Evolutionary conservation across 305 asterid species (phyloP).

Genomic region (Stenogyne calaminthoides): DNA sequence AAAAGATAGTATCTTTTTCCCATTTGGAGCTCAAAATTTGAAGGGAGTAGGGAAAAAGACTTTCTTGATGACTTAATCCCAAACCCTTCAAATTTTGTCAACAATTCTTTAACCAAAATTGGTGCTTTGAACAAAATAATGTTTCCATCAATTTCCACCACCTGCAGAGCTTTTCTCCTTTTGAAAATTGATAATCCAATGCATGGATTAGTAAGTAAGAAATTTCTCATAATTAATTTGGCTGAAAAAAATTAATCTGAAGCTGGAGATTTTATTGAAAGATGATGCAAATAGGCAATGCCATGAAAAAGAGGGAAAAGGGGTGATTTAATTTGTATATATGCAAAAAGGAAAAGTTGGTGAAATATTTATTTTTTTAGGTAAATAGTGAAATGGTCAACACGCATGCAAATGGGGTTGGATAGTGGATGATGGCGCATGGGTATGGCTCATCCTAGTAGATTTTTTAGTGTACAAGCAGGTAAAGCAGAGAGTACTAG

Average conservation of each 20-base stretch:
- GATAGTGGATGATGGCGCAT: conserved; percentile 49
- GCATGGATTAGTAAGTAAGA: conserved; percentile 20
- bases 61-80: conserved; percentile 35
- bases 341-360: conserved; percentile 15
- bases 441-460: conserved; percentile 33
- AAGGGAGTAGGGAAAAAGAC: conserved; percentile 27
- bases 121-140: conserved; percentile 34
- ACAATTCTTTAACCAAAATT: conserved; percentile 38
- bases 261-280: conserved; percentile 1
- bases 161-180: conserved; percentile 25
- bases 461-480: conserved; percentile 22
- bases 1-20: conserved; percentile 40
- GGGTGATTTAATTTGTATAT: background rate
- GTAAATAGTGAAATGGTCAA: conserved; percentile 30
- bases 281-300: conserved; percentile 5
- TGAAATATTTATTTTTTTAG: background rate
- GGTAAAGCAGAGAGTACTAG: conserved; percentile 26
- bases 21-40: conserved; percentile 29
- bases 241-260: too few species aligned
- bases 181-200: conserved; percentile 16
- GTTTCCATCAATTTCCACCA: conserved; percentile 40
- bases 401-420: conserved; percentile 45
- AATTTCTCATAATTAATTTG: conserved; percentile 36
- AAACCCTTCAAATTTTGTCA: conserved; percentile 27
- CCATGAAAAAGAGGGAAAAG: conserved; percentile 20